Evolutionary conservation across 306 rosid species (phyloP).

Genomic region (Lablab purpureus): DNA sequence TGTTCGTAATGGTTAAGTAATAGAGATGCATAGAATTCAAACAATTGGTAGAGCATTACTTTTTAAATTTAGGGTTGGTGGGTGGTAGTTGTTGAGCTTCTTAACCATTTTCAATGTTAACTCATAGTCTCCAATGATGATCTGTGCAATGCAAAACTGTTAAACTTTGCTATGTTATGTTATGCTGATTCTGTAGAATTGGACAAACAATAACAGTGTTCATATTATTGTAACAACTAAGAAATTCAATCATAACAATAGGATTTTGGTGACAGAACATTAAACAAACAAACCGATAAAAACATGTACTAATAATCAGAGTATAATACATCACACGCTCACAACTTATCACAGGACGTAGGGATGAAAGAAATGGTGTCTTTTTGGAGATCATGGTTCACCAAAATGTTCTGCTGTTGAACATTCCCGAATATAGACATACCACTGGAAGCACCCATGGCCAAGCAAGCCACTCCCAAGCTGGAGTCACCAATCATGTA

Average conservation of each 20-base stretch:
- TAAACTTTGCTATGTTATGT: neutral
- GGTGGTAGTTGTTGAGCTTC: conserved; percentile 38
- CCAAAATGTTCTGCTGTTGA: conserved; percentile 67
- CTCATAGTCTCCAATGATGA: neutral
- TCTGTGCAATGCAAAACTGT: neutral
- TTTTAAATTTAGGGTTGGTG: conserved; percentile 26
- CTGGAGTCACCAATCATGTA: conserved; percentile 66
- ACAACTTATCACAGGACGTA: conserved; percentile 52
- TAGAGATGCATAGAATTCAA: neutral
- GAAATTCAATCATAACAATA: conserved; percentile 39
- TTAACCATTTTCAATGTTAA: conserved; percentile 9
- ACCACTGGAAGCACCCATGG: conserved; percentile 69
- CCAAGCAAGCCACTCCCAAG: conserved; percentile 71
- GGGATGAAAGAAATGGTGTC: conserved; percentile 53
- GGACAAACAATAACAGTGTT: conserved; percentile 2
- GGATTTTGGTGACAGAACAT: conserved; percentile 19
- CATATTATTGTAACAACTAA: conserved; percentile 38
- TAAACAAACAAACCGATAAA: neutral
- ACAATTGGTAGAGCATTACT: conserved; percentile 23
- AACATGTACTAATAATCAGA: neutral
- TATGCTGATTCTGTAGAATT: conserved; percentile 3
- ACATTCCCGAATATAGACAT: conserved; percentile 76
- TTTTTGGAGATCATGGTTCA: conserved; percentile 57
- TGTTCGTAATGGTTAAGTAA: conserved; percentile 6
- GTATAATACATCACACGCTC: conserved; percentile 14